Conservation (phyloP, 768 basidiomycete species). For the Melanogaster broomeanus region DNA sequence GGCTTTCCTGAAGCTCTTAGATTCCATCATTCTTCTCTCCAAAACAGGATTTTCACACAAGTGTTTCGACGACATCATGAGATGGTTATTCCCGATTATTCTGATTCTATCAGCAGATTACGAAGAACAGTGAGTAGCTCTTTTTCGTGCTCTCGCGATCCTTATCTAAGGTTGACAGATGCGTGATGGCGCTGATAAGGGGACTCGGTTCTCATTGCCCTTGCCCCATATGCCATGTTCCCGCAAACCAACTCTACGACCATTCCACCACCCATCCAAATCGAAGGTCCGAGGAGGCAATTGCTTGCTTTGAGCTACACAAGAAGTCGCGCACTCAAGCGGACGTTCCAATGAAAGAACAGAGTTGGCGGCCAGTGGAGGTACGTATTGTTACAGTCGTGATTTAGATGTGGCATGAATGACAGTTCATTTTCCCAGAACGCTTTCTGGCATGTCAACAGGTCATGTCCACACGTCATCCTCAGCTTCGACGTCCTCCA, state of each 20-base stretch:
- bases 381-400: conserved; percentile 16
- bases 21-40: conserved; percentile 18
- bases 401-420: too few relatives aligned
- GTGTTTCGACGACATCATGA: conserved; percentile 24
- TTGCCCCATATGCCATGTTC: conserved; percentile 40
- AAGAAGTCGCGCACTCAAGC: conserved; percentile 5
- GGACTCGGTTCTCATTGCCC: conserved; percentile 29
- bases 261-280: conserved; percentile 15
- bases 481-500: too few relatives aligned
- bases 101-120: conserved; percentile 43
- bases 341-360: conserved; percentile 7
- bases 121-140: conserved; percentile 44
- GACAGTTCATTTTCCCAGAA: conserved; percentile 18
- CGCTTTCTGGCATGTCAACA: too few relatives aligned
- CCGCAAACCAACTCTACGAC: conserved; percentile 20
- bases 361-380: conserved; percentile 13
- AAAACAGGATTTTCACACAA: conserved; percentile 19
- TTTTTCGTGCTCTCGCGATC: background rate
- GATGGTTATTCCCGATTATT: conserved; percentile 36
- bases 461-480: too few relatives aligned
- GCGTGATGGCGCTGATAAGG: conserved; percentile 37
- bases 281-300: conserved; percentile 18
- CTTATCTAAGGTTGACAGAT: conserved; percentile 19
- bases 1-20: conserved; percentile 30
- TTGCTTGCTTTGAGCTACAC: background rate